These are phyloP conservation scores for Arachis monticola DNA, from an alignment of 331 rosid genomes.

Conservation along the genomic window DNA sequence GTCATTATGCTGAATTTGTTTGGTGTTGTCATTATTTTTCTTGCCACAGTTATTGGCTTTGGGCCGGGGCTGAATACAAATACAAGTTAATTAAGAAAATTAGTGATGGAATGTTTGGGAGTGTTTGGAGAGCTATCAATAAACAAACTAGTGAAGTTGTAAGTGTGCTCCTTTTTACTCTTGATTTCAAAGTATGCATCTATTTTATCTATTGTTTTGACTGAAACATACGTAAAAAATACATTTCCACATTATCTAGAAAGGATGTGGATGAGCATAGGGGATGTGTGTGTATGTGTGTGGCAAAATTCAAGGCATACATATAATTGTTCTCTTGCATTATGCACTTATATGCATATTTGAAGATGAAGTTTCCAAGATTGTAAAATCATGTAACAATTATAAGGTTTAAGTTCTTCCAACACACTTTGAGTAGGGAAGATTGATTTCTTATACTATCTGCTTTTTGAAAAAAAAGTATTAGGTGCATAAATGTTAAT, in stretches of 20 bases:
- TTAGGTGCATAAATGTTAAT: slow-evolving; percentile 34
- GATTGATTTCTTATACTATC: neutral
- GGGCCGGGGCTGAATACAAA: no score
- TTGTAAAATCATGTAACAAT: slow-evolving; percentile 70
- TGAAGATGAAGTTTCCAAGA: slow-evolving; percentile 80
- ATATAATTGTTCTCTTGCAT: slow-evolving; percentile 22
- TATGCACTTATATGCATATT: slow-evolving; percentile 59
- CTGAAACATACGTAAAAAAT: neutral
- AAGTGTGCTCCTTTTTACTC: neutral
- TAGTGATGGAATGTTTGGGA: no score
- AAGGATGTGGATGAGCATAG: slow-evolving; percentile 29
- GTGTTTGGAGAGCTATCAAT: no score
- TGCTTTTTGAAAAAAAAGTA: neutral
- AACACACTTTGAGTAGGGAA: slow-evolving; percentile 9
- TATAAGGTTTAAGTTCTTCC: slow-evolving; percentile 61
- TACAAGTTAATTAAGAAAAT: no score
- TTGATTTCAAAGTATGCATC: slow-evolving; percentile 10
- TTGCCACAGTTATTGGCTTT: no score
- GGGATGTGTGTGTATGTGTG: neutral
- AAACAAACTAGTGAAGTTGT: no score
- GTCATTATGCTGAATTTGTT: no score
- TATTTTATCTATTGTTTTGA: slow-evolving; percentile 15
- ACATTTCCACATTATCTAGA: neutral
- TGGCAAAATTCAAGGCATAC: slow-evolving; percentile 17
- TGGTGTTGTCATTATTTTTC: no score